Base-by-base conservation (phyloP, 1,284 basidiomycete species). In the Schizopora paradoxa region DNA sequence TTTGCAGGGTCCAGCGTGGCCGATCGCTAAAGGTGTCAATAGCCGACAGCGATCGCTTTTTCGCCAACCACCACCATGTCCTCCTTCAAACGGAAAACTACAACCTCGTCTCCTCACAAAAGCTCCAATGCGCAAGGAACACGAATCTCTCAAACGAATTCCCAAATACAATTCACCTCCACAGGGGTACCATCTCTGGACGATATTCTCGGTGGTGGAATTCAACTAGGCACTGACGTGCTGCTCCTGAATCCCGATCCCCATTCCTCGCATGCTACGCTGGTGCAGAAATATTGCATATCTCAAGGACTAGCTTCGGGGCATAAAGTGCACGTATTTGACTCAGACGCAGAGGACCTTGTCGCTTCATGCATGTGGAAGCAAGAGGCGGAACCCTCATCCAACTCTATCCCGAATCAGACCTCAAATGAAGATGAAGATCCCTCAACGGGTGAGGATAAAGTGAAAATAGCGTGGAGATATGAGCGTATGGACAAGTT, bases 111-210 rank as follows among this genome's bases (percentile, higher is more conserved):
- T 51, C 41, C 34, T 4, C 43, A 19, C 22, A 59, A 63, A 4
- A n/a, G n/a, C n/a, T n/a, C n/a, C n/a, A n/a, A n/a, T n/a, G 66
- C 72, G 7, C 56, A 70, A 4, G 89, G 88, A 5, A 84, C 87
- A 22, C 79, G 80, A 16, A 58, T 74, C 11, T 88, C 79, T 3
- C 74, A 82, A 4, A 74, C 75, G 27, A 76, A 82, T 1, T 67
- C 76, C 10, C 70, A 77, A 7, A 80, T 82, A 0, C 62, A 74
- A 29, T 70, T 90, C 50, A 77, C 86, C 14, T 94, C 92, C 0
- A 91, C 90, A 3, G 96, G 95, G 2, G 82, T 98, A 4, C 81
- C 91, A 10, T 92, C 93, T 4, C 73, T 99, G n/a, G 95, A 99
- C 64, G 96, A 99, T 61, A 77, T 98, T 48, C 77, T 98, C 26